Percentiles rank a stretch among this genome's conserved stretches.
Evolutionary conservation across 2,329 filamentous ascomycete species (phyloP).

Genomic region (Colletotrichum sp.): DNA sequence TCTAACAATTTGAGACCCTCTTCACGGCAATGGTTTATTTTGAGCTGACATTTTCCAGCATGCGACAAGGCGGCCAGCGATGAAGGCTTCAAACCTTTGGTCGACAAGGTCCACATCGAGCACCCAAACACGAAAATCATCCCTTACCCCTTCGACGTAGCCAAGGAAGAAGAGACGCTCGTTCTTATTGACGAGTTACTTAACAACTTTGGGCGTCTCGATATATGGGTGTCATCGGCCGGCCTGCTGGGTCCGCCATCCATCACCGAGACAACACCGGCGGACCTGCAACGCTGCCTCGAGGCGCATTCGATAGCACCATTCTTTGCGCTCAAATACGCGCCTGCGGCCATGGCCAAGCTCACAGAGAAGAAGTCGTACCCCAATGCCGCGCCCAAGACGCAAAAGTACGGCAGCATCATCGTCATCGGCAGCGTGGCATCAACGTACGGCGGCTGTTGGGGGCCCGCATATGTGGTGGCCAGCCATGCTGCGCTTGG

Average conservation of each 20-base stretch:
- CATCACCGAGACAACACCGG: constrained; percentile 60
- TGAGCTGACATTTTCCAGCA: constrained; percentile 34
- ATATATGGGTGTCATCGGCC: constrained; percentile 65
- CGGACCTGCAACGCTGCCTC: constrained; percentile 61
- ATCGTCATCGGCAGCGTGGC: constrained; percentile 66
- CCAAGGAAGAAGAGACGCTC: constrained; percentile 65
- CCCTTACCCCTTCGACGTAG: constrained; percentile 62
- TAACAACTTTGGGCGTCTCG: constrained; percentile 62
- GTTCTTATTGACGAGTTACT: constrained; percentile 67
- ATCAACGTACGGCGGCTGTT: constrained; percentile 61
- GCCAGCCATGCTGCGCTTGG: constrained; percentile 64
- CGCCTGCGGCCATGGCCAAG: constrained; percentile 67
- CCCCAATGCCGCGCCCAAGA: constrained; percentile 65
- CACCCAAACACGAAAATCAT: constrained; percentile 65
- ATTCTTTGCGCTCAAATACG: constrained; percentile 70
- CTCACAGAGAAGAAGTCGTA: constrained; percentile 59
- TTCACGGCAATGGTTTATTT: background rate
- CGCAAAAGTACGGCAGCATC: constrained; percentile 64
- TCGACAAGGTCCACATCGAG: constrained; percentile 43
- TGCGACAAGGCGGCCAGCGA: constrained; percentile 50
- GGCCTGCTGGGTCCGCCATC: constrained; percentile 62
- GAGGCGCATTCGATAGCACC: constrained; percentile 66
- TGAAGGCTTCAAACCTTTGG: constrained; percentile 42
- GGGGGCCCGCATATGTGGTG: constrained; percentile 68
- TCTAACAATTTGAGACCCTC: background rate